phyloP scores from a whole-genome alignment of 2,329 filamentous ascomycete species.

The Neonectria neomacrospora region DNA sequence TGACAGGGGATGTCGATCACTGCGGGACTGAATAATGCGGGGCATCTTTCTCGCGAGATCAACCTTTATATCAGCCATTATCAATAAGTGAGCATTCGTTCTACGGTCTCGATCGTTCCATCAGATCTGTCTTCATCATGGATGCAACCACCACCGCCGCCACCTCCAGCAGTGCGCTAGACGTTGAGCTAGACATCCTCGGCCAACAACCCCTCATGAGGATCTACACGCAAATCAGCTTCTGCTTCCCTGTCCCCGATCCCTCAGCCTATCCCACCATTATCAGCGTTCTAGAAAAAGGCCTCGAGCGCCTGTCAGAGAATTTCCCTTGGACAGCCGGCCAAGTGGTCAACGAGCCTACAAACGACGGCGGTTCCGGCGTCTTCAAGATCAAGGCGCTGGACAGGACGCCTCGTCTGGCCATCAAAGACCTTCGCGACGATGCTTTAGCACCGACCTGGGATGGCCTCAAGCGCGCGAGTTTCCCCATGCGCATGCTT shows the following conservation, averaged over 20 bases:
- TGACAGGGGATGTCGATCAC: not conserved
- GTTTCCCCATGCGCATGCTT: conserved; percentile 61
- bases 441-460: conserved; percentile 52
- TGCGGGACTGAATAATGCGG: not conserved
- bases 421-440: conserved; percentile 56
- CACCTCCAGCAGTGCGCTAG: conserved; percentile 3
- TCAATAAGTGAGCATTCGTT: not conserved
- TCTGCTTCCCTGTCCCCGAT: conserved; percentile 51
- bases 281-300: conserved; percentile 47
- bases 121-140: conserved; percentile 11
- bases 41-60: not conserved
- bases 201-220: conserved; percentile 54
- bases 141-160: not conserved
- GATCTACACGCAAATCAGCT: conserved; percentile 59
- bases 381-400: conserved; percentile 54
- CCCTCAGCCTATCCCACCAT: conserved; percentile 40
- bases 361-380: conserved; percentile 46
- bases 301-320: conserved; percentile 52
- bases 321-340: conserved; percentile 61
- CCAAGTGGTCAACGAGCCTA: conserved; percentile 49
- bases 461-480: conserved; percentile 48
- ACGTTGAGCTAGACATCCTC: conserved; percentile 53
- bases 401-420: conserved; percentile 47
- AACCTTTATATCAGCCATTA: not conserved
- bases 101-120: not conserved